Evolutionary conservation across 75 land plant species (phyloP), one percentile per base, ranked within the genome.

Genomic region (Selaginella moellendorffii): DNA sequence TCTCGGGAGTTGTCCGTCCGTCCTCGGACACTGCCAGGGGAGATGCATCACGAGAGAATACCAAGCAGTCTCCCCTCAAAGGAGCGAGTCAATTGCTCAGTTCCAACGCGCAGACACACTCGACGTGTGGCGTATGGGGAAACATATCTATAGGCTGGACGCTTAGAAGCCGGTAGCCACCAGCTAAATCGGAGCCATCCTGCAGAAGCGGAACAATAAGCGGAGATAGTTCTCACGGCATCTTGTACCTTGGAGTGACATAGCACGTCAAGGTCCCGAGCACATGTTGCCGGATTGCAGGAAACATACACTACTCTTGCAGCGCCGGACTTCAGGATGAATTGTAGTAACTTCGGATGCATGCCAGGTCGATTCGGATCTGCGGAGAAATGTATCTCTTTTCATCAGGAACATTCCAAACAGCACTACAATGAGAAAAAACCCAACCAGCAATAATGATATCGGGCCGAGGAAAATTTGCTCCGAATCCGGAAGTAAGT

Each of bases 241-340:
- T 36, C n/a, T 36, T 81, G 54, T 71, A 88, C 97, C 74, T 81
- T 64, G 53, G 80, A 80, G 74, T 88, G 96, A 65, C 88, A 84
- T 24, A 92, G 80, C 63, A 77, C 83, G 65, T 92, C 90, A 56
- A 92, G 82, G 53, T 92, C 97, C 18, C 96, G 90, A 28, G 97
- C 97, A 78, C 96, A 92, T 22, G 97, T 92, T 8, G 96, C 84
- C 42, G 97, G 97, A 74, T 88, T 92, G 74, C 97, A 92, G 8
- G 97, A 92, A 51, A 92, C 82, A 70, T 92, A 92, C 28, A 92
- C 70, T 42, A 92, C 85, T 21, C 96, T 77, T 29, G 64, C 73
- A 0, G 90, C 76, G 28, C 64, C 71, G 20, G 83, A 74, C 68
- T 92, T 85, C 21, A 92, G 72, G 29, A 92, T 68, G 61, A 74